Percentiles rank a stretch among this genome's conserved stretches.
phyloP scores from a whole-genome alignment of 768 basidiomycete genomes.

The Rhodotorula diobovata region DNA sequence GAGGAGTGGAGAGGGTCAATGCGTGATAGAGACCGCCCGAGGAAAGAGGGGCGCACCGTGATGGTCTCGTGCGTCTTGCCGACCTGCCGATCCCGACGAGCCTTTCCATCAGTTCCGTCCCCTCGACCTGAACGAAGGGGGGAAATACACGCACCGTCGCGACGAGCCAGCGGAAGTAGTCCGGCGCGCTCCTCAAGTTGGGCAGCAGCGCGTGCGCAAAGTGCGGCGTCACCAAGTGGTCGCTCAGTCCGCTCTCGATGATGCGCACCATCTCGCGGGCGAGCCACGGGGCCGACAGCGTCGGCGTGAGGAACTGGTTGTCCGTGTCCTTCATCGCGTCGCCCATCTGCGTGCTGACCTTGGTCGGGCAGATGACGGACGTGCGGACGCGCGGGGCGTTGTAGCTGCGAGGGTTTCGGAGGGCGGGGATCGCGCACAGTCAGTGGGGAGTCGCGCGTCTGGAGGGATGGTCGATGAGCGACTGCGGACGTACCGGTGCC shows the following conservation, averaged over 20 bases:
- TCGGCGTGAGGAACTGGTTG: conserved; percentile 28
- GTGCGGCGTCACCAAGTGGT: conserved; percentile 32
- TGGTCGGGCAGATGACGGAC: conserved; percentile 33
- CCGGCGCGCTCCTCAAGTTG: conserved; percentile 15
- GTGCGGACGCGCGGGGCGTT: conserved; percentile 34
- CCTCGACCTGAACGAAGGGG: neutral
- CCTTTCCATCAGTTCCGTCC: neutral
- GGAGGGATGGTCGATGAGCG: neutral
- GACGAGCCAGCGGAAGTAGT: conserved; percentile 26
- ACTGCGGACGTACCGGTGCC: conserved; percentile 1
- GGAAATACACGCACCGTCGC: neutral
- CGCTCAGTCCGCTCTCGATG: conserved; percentile 25
- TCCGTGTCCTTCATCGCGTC: conserved; percentile 29
- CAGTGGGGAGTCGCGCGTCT: no score
- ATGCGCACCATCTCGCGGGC: conserved; percentile 22
- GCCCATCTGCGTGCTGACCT: conserved; percentile 32
- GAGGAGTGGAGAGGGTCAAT: neutral
- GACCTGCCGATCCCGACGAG: neutral
- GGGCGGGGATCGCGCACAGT: no score
- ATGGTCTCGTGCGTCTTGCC: conserved; percentile 31
- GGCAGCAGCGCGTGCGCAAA: conserved; percentile 19
- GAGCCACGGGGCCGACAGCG: conserved; percentile 21
- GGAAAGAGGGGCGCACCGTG: neutral
- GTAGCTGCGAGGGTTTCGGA: conserved; percentile 7
- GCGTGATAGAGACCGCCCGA: neutral